phyloP scores from a whole-genome alignment of 1,284 basidiomycete genomes.

The Porodaedalea pini region DNA sequence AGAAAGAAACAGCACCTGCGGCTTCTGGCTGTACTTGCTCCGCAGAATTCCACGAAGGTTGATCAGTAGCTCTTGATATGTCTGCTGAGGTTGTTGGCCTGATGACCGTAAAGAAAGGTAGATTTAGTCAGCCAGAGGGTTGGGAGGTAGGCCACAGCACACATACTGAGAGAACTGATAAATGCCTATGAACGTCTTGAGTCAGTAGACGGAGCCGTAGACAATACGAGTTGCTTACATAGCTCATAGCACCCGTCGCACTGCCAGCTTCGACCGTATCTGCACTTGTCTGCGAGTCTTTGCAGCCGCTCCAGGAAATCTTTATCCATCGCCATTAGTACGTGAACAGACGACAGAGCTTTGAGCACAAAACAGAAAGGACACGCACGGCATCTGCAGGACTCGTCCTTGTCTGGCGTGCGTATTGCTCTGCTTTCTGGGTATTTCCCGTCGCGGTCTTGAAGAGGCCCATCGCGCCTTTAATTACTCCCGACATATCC shows the following conservation, averaged over 20 bases:
- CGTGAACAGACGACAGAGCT: neutral
- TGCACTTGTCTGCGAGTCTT: conserved; percentile 90
- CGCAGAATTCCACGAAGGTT: conserved; percentile 60
- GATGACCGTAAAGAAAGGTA: conserved; percentile 11
- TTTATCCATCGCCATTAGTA: conserved; percentile 22
- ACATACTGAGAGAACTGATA: conserved; percentile 56
- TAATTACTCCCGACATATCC: conserved; percentile 73
- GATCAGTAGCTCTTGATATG: conserved; percentile 76
- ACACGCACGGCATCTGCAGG: conserved; percentile 62
- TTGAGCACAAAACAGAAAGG: neutral
- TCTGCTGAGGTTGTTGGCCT: conserved; percentile 68
- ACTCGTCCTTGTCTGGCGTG: conserved; percentile 71
- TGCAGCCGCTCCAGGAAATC: conserved; percentile 88
- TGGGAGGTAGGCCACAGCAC: conserved; percentile 11
- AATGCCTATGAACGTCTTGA: conserved; percentile 58
- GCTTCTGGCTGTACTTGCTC: conserved; percentile 81
- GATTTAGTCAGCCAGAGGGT: conserved; percentile 6
- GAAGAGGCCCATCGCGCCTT: conserved; percentile 47
- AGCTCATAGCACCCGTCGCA: conserved; percentile 88
- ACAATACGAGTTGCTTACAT: conserved; percentile 39
- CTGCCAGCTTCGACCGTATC: conserved; percentile 80
- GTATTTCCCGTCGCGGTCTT: conserved; percentile 44
- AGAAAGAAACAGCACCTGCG: conserved; percentile 48
- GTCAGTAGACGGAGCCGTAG: neutral
- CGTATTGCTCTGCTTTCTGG: conserved; percentile 59